Conservation (phyloP, 2,329 filamentous ascomycete genomes). For the Pochonia chlamydosporia region DNA sequence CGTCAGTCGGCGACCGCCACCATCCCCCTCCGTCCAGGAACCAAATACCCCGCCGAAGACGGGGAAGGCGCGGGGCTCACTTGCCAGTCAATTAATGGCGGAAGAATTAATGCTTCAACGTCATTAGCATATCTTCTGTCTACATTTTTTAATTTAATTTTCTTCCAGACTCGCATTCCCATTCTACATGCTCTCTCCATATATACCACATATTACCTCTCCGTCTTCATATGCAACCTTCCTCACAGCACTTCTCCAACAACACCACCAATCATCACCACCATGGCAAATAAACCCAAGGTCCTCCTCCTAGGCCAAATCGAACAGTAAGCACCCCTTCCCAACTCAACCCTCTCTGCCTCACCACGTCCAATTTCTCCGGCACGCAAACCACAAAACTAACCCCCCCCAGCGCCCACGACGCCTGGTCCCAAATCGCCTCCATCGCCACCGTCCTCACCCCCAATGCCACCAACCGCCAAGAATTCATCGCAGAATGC, state of each 20-base stretch:
- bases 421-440: slow-evolving; percentile 57
- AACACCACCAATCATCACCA: neutral
- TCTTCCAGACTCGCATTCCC: no score
- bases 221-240: no score
- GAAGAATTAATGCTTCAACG: neutral
- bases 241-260: neutral
- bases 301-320: slow-evolving; percentile 35
- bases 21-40: no score
- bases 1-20: neutral
- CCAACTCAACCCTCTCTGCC: neutral
- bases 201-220: no score
- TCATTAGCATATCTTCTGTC: no score
- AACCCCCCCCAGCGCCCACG: slow-evolving; percentile 49
- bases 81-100: neutral
- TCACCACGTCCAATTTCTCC: neutral
- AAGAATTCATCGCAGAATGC: slow-evolving; percentile 65
- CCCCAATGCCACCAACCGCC: slow-evolving; percentile 55
- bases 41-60: slow-evolving; percentile 8
- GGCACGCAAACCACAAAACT: neutral
- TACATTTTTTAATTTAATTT: no score
- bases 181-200: no score
- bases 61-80: neutral
- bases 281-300: slow-evolving; percentile 25
- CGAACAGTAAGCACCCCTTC: slow-evolving; percentile 26
- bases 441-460: slow-evolving; percentile 59